A percentile compares a stretch with the other conserved stretches of the same genome.
Conservation (phyloP, 2,329 filamentous ascomycete genomes). For the Herpotrichia juniperi region DNA sequence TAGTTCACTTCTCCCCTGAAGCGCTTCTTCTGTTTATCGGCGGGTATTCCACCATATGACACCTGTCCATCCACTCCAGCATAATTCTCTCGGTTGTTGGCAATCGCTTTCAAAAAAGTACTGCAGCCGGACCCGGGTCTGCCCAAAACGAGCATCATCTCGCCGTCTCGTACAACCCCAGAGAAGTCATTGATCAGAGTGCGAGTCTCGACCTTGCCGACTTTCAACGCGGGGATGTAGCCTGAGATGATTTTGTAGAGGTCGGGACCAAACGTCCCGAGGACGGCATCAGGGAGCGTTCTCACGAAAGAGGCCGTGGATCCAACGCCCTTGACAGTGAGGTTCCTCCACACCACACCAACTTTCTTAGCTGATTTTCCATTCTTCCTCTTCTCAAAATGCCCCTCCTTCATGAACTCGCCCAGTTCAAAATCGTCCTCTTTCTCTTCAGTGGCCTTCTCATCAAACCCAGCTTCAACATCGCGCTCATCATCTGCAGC, state of each 20-base stretch:
- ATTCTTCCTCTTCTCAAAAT: conserved; percentile 74
- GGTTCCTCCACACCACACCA: conserved; percentile 76
- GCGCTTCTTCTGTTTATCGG: conserved; percentile 68
- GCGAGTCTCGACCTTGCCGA: conserved; percentile 57
- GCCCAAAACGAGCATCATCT: conserved; percentile 77
- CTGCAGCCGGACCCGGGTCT: conserved; percentile 76
- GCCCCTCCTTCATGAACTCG: conserved; percentile 74
- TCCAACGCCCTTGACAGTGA: conserved; percentile 75
- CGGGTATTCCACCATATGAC: conserved; percentile 73
- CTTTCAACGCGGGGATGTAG: conserved; percentile 59
- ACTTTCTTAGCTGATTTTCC: conserved; percentile 76
- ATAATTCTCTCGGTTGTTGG: conserved; percentile 71
- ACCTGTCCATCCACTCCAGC: conserved; percentile 72
- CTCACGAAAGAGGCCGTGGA: conserved; percentile 71
- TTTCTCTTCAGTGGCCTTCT: conserved; percentile 55
- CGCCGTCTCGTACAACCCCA: conserved; percentile 69
- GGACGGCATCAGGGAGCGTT: conserved; percentile 74
- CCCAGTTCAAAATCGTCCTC: conserved; percentile 70
- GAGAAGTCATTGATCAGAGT: conserved; percentile 70
- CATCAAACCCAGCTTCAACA: conserved; percentile 40
- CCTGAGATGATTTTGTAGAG: conserved; percentile 68
- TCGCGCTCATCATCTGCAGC: conserved; percentile 29
- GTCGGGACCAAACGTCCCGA: conserved; percentile 82
- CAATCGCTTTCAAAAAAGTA: conserved; percentile 77
- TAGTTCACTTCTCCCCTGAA: conserved; percentile 81